Conservation (phyloP, 2,329 filamentous ascomycete genomes). For the Aspergillus quadricinctus region DNA sequence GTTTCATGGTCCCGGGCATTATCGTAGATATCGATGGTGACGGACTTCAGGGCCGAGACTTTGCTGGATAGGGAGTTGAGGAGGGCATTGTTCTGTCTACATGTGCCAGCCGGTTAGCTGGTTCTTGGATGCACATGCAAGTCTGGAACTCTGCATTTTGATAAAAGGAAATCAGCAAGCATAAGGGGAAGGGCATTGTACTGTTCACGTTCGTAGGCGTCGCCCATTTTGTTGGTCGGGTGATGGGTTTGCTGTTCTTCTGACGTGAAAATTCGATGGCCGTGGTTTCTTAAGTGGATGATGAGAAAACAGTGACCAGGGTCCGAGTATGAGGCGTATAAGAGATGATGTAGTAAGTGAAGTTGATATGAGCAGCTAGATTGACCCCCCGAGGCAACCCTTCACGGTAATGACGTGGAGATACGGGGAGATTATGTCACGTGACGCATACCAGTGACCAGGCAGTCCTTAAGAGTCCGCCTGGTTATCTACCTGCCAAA, state of each 20-base stretch:
- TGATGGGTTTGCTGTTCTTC: neutral
- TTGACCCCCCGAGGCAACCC: neutral
- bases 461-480: too few relatives aligned
- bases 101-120: neutral
- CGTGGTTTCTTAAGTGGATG: neutral
- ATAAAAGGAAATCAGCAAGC: neutral
- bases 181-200: slow-evolving; percentile 30
- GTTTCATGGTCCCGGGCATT: slow-evolving; percentile 83
- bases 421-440: slow-evolving; percentile 1
- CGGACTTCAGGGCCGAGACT: slow-evolving; percentile 83
- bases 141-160: neutral
- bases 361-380: neutral
- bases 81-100: slow-evolving; percentile 85
- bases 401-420: neutral
- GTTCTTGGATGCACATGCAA: neutral
- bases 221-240: slow-evolving; percentile 54
- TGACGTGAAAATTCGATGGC: neutral
- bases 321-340: neutral
- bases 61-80: slow-evolving; percentile 88
- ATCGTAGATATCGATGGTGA: slow-evolving; percentile 97
- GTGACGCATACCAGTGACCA: neutral
- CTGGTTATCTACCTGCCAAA: neutral
- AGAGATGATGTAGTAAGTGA: neutral
- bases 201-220: slow-evolving; percentile 72
- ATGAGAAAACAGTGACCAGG: neutral